Base-by-base conservation (phyloP, 2,329 filamentous ascomycete species). In the Sporothrix humicola region DNA sequence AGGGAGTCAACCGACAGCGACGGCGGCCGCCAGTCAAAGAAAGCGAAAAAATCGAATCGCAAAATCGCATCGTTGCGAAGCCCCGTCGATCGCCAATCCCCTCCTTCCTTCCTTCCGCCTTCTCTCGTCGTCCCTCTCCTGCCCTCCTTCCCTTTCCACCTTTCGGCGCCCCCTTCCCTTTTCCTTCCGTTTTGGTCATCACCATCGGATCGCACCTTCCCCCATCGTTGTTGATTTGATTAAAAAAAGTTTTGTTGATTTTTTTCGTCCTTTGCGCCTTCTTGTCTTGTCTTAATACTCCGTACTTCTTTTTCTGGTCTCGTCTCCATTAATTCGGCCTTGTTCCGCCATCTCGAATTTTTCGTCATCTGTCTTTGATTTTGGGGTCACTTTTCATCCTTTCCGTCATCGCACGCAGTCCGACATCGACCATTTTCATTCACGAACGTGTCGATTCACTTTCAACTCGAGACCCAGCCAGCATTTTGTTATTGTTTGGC, bases 41-140 rank as follows among this genome's bases (percentile, higher is more conserved):
- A 68, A 23, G 20, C 23, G 17, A 66, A 66, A 15, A 73, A 63
- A 37, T 54, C 31, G 20, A 73, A 59, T 52, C 54, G 72, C 72
- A 70, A 71, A 63, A 71, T 66, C 66, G 66, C 72, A 66, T 73
- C 72, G 58, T 42, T 63, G 56, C 46, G 56, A 50, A 13, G 56
- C 42, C 31, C 61, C 31, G 46, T 48, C 46, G 69, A 68, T 72
- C 71, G 59, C 69, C 72, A 66, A 37, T 72, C 69, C 52, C 52
- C 44, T 68, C 69, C 44, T 48, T 52, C 73, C 73, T 63, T 52
- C 73, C 73, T 56, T 52, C 50, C 46, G 23, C 31, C 12, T 15
- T 26, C 17, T 37, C 42, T n/a, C 31, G 5, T 13, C 26, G 46
- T 31, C 54, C 44, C 65, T 37, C 31, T 37, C 31, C 26, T 58